Evolutionary conservation across 164 flowering plant genomes (phyloP), one percentile per base, ranked within the genome.

Genomic region (Aristolochia contorta): DNA sequence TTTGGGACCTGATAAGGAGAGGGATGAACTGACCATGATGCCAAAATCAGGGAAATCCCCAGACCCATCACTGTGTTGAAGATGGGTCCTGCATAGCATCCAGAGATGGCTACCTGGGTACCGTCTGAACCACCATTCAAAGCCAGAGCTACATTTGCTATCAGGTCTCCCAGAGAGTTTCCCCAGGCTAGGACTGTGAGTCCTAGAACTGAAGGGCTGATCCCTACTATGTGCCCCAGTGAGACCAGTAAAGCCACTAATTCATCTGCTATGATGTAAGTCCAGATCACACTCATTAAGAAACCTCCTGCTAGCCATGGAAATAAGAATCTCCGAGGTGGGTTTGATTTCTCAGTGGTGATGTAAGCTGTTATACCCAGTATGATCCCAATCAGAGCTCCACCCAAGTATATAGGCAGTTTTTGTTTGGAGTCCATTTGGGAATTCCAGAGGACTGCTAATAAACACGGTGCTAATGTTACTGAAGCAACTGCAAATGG

Each of bases 181-280:
- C 85, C 85, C 85, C 85, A 81, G 24, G 85, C 85, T 48, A 81
- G 70, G 18, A 81, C 68, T 13, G 85, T 81, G 22, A 81, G 46
- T 12, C 77, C 82, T 14, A 81, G 79, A 21, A 75, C 57, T 15
- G 85, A 69, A 57, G 85, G 72, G 57, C 71, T 77, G 33, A 81
- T 71, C 2, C 75, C 75, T 19, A 69, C 33, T 25, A 81, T 68
- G 19, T 51, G 24, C 30, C 86, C 82, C 25, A 82, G 57, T 18
- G 86, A 62, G 16, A 78, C 75, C 51, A 82, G 57, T 64, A 82
- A 47, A 0, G 79, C 68, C 22, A 82, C 84, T 54, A 82, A 68
- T 67, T 82, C 86, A 37, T 76, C 57, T 7, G 86, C 86, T 18
- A 65, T 68, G 15, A 82, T 75, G 64, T 78, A 82, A 68, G 67